Conservation (phyloP, 495 filamentous ascomycete genomes). For the Penicillium longicatenatum region DNA sequence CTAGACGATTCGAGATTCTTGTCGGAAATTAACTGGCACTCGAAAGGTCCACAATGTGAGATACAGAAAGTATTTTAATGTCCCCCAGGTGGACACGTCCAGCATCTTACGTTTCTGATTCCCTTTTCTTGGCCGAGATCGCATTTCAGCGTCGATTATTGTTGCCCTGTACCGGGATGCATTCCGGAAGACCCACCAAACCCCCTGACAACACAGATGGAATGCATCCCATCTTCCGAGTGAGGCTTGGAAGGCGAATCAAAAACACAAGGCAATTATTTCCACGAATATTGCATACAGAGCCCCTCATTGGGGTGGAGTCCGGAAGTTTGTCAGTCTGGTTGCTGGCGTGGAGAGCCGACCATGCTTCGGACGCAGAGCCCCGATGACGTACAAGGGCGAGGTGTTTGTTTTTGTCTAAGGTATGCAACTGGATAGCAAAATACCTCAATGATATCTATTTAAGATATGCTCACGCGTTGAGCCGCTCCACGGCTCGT, state of each 20-base stretch:
- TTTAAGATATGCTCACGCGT: slow-evolving; percentile 16
- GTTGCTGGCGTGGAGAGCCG: background rate
- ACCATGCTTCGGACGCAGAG: slow-evolving; percentile 17
- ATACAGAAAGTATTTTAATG: background rate
- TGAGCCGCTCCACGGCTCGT: slow-evolving; percentile 2
- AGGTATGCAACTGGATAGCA: slow-evolving; percentile 19
- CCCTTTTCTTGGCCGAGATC: background rate
- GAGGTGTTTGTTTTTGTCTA: slow-evolving; percentile 20
- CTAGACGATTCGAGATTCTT: no score
- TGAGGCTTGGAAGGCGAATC: slow-evolving; percentile 21
- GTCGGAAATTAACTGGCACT: no score
- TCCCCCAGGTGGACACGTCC: no score
- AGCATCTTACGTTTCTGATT: background rate
- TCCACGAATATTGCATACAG: background rate
- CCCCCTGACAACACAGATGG: slow-evolving; percentile 29
- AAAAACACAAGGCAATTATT: background rate
- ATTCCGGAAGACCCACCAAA: slow-evolving; percentile 22
- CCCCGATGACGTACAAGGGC: slow-evolving; percentile 12
- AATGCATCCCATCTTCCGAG: slow-evolving; percentile 25
- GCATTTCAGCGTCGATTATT: background rate
- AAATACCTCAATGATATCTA: slow-evolving; percentile 22
- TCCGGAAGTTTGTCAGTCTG: background rate
- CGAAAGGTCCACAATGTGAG: background rate
- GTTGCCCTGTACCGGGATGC: background rate
- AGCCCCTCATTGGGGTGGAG: background rate